Percentiles rank a stretch among this genome's conserved stretches.
Evolutionary conservation across 192 early-diverging fungal species (phyloP).

Genomic region (Coemansia sp.): DNA sequence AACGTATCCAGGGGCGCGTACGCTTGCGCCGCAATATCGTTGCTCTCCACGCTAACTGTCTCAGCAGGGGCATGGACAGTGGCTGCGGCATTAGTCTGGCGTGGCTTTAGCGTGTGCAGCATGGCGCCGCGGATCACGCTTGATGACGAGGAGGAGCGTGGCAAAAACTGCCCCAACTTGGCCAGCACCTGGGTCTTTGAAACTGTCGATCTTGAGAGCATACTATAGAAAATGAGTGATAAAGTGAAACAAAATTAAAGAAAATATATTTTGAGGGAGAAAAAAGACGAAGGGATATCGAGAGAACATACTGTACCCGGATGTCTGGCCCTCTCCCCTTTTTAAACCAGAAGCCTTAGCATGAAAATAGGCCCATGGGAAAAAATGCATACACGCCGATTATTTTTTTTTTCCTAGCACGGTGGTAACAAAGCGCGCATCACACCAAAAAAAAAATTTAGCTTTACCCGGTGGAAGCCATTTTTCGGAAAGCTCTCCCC

Average conservation of each 20-base stretch:
- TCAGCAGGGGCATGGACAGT: not conserved
- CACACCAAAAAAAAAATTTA: not conserved
- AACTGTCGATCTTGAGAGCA: slow-evolving; percentile 46
- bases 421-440: not conserved
- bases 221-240: slow-evolving; percentile 1
- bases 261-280: not conserved
- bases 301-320: not conserved
- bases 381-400: not conserved
- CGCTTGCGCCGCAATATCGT: slow-evolving; percentile 24
- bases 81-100: slow-evolving; percentile 32
- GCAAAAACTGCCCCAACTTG: slow-evolving; percentile 8
- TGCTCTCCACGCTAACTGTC: not conserved
- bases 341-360: not conserved
- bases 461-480: slow-evolving; percentile 12
- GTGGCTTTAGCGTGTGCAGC: slow-evolving; percentile 52
- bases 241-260: not conserved
- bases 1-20: slow-evolving; percentile 67
- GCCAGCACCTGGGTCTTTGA: slow-evolving; percentile 37
- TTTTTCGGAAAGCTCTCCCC: not conserved
- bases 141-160: slow-evolving; percentile 16
- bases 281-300: not conserved
- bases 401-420: slow-evolving; percentile 1
- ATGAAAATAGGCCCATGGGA: not conserved
- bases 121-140: slow-evolving; percentile 34
- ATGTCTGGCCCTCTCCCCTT: not conserved